phyloP scores from a whole-genome alignment of 768 basidiomycete genomes.

The Daedaleopsis sinensis region DNA sequence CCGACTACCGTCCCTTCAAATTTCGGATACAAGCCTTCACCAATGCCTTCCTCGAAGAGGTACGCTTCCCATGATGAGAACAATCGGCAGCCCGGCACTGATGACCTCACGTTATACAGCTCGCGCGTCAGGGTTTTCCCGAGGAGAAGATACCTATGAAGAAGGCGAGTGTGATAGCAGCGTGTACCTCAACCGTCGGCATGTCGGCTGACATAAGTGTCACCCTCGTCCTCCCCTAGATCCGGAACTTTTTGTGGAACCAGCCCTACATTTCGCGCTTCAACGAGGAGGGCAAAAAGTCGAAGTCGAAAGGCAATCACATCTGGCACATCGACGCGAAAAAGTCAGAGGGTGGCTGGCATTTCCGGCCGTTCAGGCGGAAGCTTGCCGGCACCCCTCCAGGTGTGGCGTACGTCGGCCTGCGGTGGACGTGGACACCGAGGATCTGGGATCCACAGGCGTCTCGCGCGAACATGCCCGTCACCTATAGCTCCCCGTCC shows the following conservation, averaged over 20 bases:
- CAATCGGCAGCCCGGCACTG: conserved; percentile 12
- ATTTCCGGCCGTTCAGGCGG: conserved; percentile 86
- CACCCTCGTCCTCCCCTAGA: conserved; percentile 43
- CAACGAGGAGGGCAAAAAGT: conserved; percentile 99
- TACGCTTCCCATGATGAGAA: conserved; percentile 34
- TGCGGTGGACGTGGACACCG: conserved; percentile 89
- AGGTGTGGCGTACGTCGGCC: conserved; percentile 76
- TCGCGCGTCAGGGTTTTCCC: conserved; percentile 82
- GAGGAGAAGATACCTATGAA: conserved; percentile 97
- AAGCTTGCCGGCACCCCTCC: conserved; percentile 86
- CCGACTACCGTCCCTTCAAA: conserved; percentile 98
- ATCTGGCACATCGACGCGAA: conserved; percentile 99
- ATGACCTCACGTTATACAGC: conserved; percentile 43
- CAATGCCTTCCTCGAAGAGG: conserved; percentile 92
- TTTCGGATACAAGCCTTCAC: conserved; percentile 99
- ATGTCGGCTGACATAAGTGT: conserved; percentile 13
- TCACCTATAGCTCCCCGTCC: conserved; percentile 77
- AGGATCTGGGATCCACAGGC: conserved; percentile 97
- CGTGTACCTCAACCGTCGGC: conserved; percentile 7
- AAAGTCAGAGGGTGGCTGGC: conserved; percentile 80
- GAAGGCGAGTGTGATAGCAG: conserved; percentile 58
- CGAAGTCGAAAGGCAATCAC: conserved; percentile 98
- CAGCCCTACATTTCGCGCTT: conserved; percentile 94
- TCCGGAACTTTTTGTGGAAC: conserved; percentile 95
- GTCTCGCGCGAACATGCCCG: conserved; percentile 76